Evolutionary conservation across 345 rosid species (phyloP).

Genomic region (Crucihimalaya himalaica): DNA sequence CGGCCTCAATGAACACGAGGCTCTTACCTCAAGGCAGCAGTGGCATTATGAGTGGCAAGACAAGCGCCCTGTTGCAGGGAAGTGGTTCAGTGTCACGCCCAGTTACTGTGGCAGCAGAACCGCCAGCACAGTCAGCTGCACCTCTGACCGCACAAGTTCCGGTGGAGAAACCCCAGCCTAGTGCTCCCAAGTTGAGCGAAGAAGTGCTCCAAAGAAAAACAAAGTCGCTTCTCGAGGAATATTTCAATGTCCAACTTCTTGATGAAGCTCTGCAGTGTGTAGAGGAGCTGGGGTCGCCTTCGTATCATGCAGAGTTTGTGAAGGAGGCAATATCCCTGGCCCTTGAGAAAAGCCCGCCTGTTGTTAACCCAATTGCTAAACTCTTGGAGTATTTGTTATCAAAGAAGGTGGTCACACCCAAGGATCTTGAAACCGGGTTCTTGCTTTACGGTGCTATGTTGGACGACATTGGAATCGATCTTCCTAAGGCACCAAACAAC

Average conservation of each 20-base stretch:
- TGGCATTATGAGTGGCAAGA: constrained; percentile 64
- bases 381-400: constrained; percentile 53
- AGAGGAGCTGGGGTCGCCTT: constrained; percentile 61
- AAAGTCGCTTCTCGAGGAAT: constrained; percentile 63
- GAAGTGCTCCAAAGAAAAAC: constrained; percentile 56
- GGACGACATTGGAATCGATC: constrained; percentile 83
- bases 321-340: constrained; percentile 67
- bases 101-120: constrained; percentile 36
- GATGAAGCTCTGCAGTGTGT: constrained; percentile 72
- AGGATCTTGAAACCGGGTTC: constrained; percentile 63
- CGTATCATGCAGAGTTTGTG: constrained; percentile 66
- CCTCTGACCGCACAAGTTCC: constrained; percentile 26
- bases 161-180: constrained; percentile 40
- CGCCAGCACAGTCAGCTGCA: constrained; percentile 37
- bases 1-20: constrained; percentile 60
- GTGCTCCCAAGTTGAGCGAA: constrained; percentile 41
- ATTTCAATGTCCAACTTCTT: constrained; percentile 48
- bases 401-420: constrained; percentile 54
- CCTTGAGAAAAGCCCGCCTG: constrained; percentile 66
- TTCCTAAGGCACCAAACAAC: constrained; percentile 73
- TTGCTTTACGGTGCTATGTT: constrained; percentile 54
- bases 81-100: constrained; percentile 31
- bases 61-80: constrained; percentile 83
- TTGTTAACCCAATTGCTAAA: constrained; percentile 45
- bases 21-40: constrained; percentile 79